Evolutionary conservation across 2,329 filamentous ascomycete species (phyloP), one percentile per base, ranked within the genome.

Genomic region (Diaporthe batatas): DNA sequence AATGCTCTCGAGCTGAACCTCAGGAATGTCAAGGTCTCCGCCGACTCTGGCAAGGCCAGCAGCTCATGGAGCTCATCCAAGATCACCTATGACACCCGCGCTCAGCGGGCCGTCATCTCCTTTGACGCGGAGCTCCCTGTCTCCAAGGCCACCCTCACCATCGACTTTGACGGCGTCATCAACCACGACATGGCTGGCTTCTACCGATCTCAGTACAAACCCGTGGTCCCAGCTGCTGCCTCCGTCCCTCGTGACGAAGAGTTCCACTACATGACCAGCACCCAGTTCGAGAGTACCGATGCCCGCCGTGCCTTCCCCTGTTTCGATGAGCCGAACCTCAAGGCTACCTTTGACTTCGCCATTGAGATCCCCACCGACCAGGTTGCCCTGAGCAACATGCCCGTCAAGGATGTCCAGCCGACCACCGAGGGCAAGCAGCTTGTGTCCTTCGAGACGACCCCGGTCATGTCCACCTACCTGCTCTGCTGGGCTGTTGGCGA

Each of bases 101-200:
- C 92, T 75, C 95, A 98, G 85, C 91, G 96, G 74, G 93, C 91
- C 53, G 95, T 92, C 71, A 87, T 99, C 77, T 86, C 87, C 77
- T 97, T 99, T 81, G 84, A 77, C 62, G 80, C 93, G 76, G 91
- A 93, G 79, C 85, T 98, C 44, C 88, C 91, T 23, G 86, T 89
- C 42, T 88, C 92, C 32, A 91, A 93, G 80, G 91, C 92, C 32
- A 91, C 79, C 90, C 90, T 77, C 69, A 82, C 82, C 47, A 83
- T 88, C 72, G 81, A 82, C 57, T 98, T 97, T 83, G 91, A 90
- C 12, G 95, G 95, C 53, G 88, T 87, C 55, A 85, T 98, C 79
- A 98, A 97, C 82, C 94, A 97, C 82, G 96, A 96, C 84, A 97
- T 98, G 94, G 95, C 95, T 64, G 96, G 96, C 62, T 98, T 98